Base-by-base conservation (phyloP, 768 basidiomycete species). In the Gloeophyllum trabeum region DNA sequence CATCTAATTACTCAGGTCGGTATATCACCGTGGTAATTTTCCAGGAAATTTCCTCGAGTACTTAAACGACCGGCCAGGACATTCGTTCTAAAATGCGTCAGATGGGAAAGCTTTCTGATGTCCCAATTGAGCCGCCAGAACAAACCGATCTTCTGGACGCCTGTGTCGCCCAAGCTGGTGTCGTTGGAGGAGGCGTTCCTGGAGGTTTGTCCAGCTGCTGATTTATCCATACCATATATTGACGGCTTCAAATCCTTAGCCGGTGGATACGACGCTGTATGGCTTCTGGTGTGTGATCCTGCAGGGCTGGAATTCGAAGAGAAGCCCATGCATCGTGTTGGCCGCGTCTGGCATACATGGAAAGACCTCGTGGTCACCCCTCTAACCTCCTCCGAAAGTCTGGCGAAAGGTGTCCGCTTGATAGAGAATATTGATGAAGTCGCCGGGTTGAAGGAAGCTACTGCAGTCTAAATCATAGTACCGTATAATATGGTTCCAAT, bases 261-360 rank as follows among this genome's bases (percentile, higher is more conserved):
- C 41, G 96, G 96, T 6, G 96, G 96, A 2, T 98, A 87, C 59
- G 96, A 99, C 56, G 96, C 96, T 5, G 75, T 98, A 45, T 98
- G 92, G 90, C 66, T 99, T 4, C 74, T 99, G 13, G 75, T 92
- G 14, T 72, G 84, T 52, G 80, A 84, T 37, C 61, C 64, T 32
- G 16, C 28, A 10, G 16, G 16, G 14, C 49, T 46, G 5, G 46
- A 45, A 34, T 60, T 60, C 26, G 66, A 68, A 6, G 64, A 69
- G 46, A 63, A 71, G 50, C 78, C 86, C 2, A 55, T 76, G 20
- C 58, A 68, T 23, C 73, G 75, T 19, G 67, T 91, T 36, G 81
- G 89, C 57, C 63, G 66, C 42, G 65, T 79, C 4, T 91, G 88
- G 88, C 63, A 65, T 42, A 60, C 54, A 24, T 86, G 81, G 60